Evolutionary conservation across 139 green algal genomes (phyloP), one percentile per base, ranked within the genome.

Genomic region (Chlorella sorokiniana): DNA sequence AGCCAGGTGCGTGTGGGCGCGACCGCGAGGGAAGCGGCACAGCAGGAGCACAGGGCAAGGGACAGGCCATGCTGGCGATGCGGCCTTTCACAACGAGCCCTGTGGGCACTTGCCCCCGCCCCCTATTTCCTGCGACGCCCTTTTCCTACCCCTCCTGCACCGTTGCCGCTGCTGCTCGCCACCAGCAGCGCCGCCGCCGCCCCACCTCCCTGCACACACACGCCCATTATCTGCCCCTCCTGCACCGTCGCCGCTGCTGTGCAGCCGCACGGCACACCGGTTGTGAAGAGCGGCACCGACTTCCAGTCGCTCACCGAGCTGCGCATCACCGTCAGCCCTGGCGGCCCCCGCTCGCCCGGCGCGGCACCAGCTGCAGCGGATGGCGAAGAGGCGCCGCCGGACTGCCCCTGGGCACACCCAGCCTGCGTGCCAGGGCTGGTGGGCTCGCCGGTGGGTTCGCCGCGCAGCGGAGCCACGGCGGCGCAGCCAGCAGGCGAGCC

Each of bases 251-350:
- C 48, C 48, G 16, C 48, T 65, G 18, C 65, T 33, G 22, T 52
- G 75, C 59, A 81, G 75, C 23, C 31, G 29, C 35, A 69, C 18
- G 75, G 75, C 59, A 70, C 64, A 20, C 56, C 75, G 0, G 41
- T 72, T 2, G 41, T 72, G 11, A 81, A 81, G 59, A 72, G 59
- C 41, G 75, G 75, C 29, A 81, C 75, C 0, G 59, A 81, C 40
- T 81, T 81, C 27, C 59, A 42, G 20, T 10, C 71, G 27, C 62
- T 81, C 7, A 81, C 75, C 16, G 59, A 71, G n/a, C 56, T 81
- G 1, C 16, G 29, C 1, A 42, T 81, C n/a, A 75, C 41, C 0
- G 20, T 75, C 25, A 42, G 65, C 14, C 37, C 37, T 23, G 38
- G 31, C 20, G 38, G 31, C 3, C n/a, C 37, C 59, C 1, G 25